Percentiles rank a stretch among this genome's conserved stretches.
Conservation (phyloP, 2,329 filamentous ascomycete genomes). For the Sclerotinia glacialis region DNA sequence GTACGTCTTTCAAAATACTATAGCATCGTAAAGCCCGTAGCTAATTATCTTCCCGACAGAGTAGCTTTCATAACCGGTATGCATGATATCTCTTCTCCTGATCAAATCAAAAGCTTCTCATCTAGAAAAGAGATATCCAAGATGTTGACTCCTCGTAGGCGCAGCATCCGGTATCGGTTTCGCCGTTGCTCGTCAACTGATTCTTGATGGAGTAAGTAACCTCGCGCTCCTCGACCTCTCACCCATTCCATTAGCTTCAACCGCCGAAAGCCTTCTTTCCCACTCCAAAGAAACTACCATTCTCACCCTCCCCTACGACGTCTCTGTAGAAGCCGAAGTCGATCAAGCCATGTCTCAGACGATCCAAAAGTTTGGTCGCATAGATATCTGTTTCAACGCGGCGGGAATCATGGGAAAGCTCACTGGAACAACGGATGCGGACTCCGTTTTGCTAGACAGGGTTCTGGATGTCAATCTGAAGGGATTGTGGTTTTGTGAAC, state of each 20-base stretch:
- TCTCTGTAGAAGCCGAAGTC: slow-evolving; percentile 28
- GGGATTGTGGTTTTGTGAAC: slow-evolving; percentile 41
- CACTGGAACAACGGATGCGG: slow-evolving; percentile 32
- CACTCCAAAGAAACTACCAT: slow-evolving; percentile 12
- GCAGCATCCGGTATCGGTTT: slow-evolving; percentile 32
- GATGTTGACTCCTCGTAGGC: slow-evolving; percentile 19
- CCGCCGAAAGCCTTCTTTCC: background rate
- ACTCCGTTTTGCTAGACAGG: slow-evolving; percentile 30
- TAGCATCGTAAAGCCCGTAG: too few species aligned
- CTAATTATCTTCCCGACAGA: slow-evolving; percentile 12
- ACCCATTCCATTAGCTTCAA: background rate
- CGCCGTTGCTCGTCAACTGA: slow-evolving; percentile 28
- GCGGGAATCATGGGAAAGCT: slow-evolving; percentile 39
- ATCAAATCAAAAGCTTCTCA: background rate
- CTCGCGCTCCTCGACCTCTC: slow-evolving; percentile 30
- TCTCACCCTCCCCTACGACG: slow-evolving; percentile 24
- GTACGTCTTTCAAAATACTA: background rate
- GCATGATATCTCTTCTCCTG: background rate
- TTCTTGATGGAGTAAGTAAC: slow-evolving; percentile 27
- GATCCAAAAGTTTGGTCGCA: slow-evolving; percentile 49
- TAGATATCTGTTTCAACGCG: slow-evolving; percentile 55
- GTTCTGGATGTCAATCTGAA: slow-evolving; percentile 41
- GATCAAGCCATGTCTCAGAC: slow-evolving; percentile 35
- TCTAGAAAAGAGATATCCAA: background rate
- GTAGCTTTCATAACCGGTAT: slow-evolving; percentile 33